Evolutionary conservation across 2,329 filamentous ascomycete species (phyloP).

Genomic region (Paraphaeosphaeria minitans): DNA sequence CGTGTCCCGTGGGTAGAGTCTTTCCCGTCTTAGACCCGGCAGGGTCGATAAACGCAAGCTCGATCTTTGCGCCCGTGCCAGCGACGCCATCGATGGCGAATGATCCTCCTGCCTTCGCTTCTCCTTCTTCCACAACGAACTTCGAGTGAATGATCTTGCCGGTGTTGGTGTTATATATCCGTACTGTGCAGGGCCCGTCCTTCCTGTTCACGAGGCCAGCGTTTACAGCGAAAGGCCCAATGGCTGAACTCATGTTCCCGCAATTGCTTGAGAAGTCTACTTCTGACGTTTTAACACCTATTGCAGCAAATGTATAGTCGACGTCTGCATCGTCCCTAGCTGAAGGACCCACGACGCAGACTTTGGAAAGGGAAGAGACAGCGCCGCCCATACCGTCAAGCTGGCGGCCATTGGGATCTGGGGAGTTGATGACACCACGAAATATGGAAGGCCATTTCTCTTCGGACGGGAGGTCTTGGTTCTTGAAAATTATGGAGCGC

Average conservation of each 20-base stretch:
- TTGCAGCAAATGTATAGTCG: constrained; percentile 72
- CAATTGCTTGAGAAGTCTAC: constrained; percentile 74
- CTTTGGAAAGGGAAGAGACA: constrained; percentile 70
- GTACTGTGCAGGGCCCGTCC: constrained; percentile 34
- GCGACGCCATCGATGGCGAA: constrained; percentile 68
- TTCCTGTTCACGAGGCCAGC: constrained; percentile 52
- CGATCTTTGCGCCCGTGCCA: constrained; percentile 61
- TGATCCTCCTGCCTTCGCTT: constrained; percentile 52
- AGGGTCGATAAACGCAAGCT: constrained; percentile 65
- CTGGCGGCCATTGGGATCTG: constrained; percentile 65
- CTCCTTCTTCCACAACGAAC: constrained; percentile 56
- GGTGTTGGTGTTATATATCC: constrained; percentile 74
- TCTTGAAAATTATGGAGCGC: constrained; percentile 62
- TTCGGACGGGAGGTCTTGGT: constrained; percentile 54
- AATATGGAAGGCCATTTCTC: constrained; percentile 59
- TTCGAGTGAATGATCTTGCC: constrained; percentile 61
- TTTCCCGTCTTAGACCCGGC: constrained; percentile 67
- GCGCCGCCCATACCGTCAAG: constrained; percentile 74
- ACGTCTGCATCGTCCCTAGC: constrained; percentile 57
- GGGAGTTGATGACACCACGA: constrained; percentile 63
- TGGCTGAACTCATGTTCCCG: constrained; percentile 71
- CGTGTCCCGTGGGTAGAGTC: constrained; percentile 63
- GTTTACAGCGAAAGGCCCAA: constrained; percentile 69
- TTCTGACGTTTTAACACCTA: constrained; percentile 65
- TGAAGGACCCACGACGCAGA: constrained; percentile 65